Percentiles rank a stretch among this genome's conserved stretches.
These are phyloP conservation scores for Candida insectorum DNA, from an alignment of 805 yeast species.

Conservation along the genomic window DNA sequence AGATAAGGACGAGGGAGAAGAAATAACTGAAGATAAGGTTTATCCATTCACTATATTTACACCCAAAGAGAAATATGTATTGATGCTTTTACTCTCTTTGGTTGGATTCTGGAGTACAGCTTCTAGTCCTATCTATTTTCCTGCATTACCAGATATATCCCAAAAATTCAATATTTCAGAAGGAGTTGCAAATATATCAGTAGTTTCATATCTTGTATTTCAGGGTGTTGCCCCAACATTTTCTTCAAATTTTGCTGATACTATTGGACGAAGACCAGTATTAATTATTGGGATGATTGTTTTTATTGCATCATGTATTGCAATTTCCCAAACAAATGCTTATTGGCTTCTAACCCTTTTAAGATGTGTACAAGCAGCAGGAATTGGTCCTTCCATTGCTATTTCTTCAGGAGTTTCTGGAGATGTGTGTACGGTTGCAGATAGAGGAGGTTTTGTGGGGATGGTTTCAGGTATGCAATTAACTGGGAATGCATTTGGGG, in stretches of 20 bases:
- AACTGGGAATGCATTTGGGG: slow-evolving; percentile 76
- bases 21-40: no score
- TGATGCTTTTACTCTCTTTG: slow-evolving; percentile 40
- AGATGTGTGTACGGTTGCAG: slow-evolving; percentile 61
- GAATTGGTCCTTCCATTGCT: slow-evolving; percentile 73
- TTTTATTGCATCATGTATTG: slow-evolving; percentile 61
- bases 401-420: slow-evolving; percentile 69
- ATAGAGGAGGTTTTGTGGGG: slow-evolving; percentile 72
- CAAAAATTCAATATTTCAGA: slow-evolving; percentile 51
- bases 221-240: slow-evolving; percentile 78
- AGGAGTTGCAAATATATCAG: slow-evolving; percentile 62
- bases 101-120: slow-evolving; percentile 67
- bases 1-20: no score
- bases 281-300: slow-evolving; percentile 51
- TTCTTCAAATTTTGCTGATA: slow-evolving; percentile 66
- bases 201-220: slow-evolving; percentile 70
- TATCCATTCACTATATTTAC: slow-evolving; percentile 47
- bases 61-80: slow-evolving; percentile 33
- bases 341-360: slow-evolving; percentile 64
- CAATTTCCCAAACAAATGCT: slow-evolving; percentile 54
- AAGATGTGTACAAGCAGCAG: slow-evolving; percentile 74
- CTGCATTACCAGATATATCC: slow-evolving; percentile 62
- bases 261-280: slow-evolving; percentile 69
- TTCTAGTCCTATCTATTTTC: slow-evolving; percentile 77
- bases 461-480: slow-evolving; percentile 60